Conservation (phyloP, 345 rosid species). For the Citrus maxima region DNA sequence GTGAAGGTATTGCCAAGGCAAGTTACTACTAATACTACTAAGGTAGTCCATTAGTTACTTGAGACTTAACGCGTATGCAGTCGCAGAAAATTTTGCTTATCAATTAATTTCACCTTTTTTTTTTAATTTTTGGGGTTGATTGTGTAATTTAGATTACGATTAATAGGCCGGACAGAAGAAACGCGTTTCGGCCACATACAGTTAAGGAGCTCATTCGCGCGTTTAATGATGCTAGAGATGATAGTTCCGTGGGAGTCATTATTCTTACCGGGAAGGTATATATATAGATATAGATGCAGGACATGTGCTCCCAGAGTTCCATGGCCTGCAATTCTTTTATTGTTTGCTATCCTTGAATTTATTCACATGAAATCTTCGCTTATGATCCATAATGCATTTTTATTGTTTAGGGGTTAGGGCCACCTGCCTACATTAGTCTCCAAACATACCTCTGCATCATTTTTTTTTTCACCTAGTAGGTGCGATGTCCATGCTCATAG, state of each 20-base stretch:
- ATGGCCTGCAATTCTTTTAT: not conserved
- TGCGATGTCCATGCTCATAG: not conserved
- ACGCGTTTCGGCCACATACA: slow-evolving; percentile 79
- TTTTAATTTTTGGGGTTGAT: not conserved
- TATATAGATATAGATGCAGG: not conserved
- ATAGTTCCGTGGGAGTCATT: slow-evolving; percentile 69
- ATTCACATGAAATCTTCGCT: not conserved
- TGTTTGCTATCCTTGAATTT: not conserved
- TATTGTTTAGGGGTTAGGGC: not conserved
- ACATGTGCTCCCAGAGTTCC: not conserved
- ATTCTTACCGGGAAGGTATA: slow-evolving; percentile 84
- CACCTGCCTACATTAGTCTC: not conserved
- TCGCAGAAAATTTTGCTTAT: not conserved
- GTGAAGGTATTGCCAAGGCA: slow-evolving; percentile 90
- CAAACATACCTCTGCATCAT: not conserved
- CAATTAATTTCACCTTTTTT: not conserved
- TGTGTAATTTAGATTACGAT: slow-evolving; percentile 55
- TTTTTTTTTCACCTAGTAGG: not conserved
- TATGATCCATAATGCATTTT: not conserved
- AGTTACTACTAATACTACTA: not conserved
- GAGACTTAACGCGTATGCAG: not conserved
- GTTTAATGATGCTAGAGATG: slow-evolving; percentile 83
- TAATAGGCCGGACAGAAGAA: slow-evolving; percentile 78
- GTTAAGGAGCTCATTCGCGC: slow-evolving; percentile 75
- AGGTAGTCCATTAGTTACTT: not conserved